Evolutionary conservation across 2,329 filamentous ascomycete species (phyloP), one percentile per base, ranked within the genome.

Genomic region (Phialophora chinensis): DNA sequence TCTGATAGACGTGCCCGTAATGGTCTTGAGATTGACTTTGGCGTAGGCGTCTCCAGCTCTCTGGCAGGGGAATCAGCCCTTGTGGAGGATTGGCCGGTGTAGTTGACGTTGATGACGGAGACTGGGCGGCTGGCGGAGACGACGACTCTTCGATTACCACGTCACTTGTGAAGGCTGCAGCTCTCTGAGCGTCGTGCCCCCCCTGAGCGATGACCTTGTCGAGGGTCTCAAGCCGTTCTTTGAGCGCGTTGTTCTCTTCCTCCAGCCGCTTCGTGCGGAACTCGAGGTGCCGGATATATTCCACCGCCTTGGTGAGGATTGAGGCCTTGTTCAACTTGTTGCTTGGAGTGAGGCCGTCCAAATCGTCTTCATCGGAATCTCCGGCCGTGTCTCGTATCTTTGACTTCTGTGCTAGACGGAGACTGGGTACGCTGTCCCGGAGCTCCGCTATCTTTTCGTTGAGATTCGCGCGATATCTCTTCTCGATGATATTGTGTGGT

Each of bases 261-360:
- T 89, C 82, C 10, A 97, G 82, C 5, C 91, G 88, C 71, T 88
- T 91, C 73, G 96, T 96, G 12, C 93, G 88, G 80, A 96, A 96
- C 78, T 98, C 94, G 1, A 98, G 82, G 79, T 98, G 93, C 44
- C 90, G 87, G 71, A 98, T 98, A 73, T 98, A 98, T 77, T 98
- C 94, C 5, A 94, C 97, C 2, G 94, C 94, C 78, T 98, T 98
- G 71, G 92, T 93, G 52, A 98, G 81, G 59, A 98, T 92, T 1
- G 93, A 97, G n/a, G 94, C 94, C 79, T 98, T 98, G 82, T 98
- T 98, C 31, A 97, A 83, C 78, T 98, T 98, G 80, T 96, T 93
- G 5, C 93, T 92, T 0, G 93, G 91, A 2, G 92, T 90, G 60
- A 95, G 82, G 60, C 92, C 92, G 73, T 96, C 89, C 17, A 90